These are phyloP conservation scores for Rutstroemia sydowiana DNA, from an alignment of 2,329 filamentous ascomycete genomes.

Conservation along the genomic window DNA sequence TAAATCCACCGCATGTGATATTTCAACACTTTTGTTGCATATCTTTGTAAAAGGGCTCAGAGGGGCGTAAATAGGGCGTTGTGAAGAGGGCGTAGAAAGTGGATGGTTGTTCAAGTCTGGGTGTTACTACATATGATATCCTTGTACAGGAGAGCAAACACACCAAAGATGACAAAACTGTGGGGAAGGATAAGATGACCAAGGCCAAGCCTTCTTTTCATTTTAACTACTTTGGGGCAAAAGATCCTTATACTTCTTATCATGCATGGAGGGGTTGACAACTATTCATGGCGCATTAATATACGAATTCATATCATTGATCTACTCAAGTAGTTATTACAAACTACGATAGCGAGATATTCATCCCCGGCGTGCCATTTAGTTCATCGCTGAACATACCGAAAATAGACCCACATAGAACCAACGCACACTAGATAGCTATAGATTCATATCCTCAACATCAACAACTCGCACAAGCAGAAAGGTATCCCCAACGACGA, in stretches of 20 bases:
- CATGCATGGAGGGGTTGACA: conserved; percentile 2
- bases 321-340: neutral
- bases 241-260: conserved; percentile 15
- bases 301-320: neutral
- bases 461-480: too few species aligned
- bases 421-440: too few species aligned
- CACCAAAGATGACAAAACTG: neutral
- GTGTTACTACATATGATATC: neutral
- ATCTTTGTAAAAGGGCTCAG: neutral
- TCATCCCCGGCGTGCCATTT: neutral
- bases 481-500: too few species aligned
- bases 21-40: conserved; percentile 3
- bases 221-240: conserved; percentile 16
- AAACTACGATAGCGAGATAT: neutral
- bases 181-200: neutral
- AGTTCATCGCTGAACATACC: neutral
- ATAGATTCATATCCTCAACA: too few species aligned
- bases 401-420: too few species aligned
- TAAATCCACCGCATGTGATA: neutral
- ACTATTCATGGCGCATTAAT: neutral
- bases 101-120: neutral
- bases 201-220: too few species aligned
- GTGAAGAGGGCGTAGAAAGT: neutral
- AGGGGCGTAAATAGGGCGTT: neutral
- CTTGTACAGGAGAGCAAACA: neutral